Percentiles rank a stretch among this genome's conserved stretches.
Evolutionary conservation across 2,329 filamentous ascomycete genomes (phyloP).

Genomic region (Sporothrix inflata): DNA sequence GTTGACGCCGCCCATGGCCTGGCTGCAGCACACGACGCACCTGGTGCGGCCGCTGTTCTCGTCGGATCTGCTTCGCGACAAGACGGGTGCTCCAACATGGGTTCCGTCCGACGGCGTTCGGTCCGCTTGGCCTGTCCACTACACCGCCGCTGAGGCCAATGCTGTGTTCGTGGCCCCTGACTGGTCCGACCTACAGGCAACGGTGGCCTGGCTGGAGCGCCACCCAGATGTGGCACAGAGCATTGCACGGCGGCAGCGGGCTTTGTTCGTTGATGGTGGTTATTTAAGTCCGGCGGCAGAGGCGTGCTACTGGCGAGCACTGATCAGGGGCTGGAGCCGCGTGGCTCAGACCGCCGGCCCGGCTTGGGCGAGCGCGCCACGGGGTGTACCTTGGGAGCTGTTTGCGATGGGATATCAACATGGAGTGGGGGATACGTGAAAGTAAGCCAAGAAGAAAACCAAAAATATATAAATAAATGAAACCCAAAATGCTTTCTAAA

Average conservation of each 20-base stretch:
- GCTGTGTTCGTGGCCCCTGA: slow-evolving; percentile 51
- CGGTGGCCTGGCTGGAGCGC: slow-evolving; percentile 46
- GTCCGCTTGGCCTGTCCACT: slow-evolving; percentile 44
- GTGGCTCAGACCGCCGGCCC: slow-evolving; percentile 44
- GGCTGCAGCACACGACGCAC: slow-evolving; percentile 52
- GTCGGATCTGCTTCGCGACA: background rate
- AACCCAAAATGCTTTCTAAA: background rate
- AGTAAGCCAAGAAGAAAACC: background rate
- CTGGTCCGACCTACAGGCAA: slow-evolving; percentile 51
- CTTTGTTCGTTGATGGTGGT: slow-evolving; percentile 44
- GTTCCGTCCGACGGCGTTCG: background rate
- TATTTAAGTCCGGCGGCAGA: slow-evolving; percentile 51
- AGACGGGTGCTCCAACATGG: background rate
- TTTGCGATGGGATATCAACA: slow-evolving; percentile 19
- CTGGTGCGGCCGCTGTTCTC: slow-evolving; percentile 47
- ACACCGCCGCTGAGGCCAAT: slow-evolving; percentile 44
- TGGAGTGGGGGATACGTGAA: background rate
- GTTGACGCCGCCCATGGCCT: slow-evolving; percentile 48
- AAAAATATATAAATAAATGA: background rate
- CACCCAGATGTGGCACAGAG: slow-evolving; percentile 47
- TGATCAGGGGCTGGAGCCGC: slow-evolving; percentile 49
- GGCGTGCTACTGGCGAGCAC: slow-evolving; percentile 52
- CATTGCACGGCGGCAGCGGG: slow-evolving; percentile 50
- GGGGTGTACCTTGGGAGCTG: slow-evolving; percentile 26
- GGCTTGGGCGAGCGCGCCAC: slow-evolving; percentile 36